Evolutionary conservation across 768 basidiomycete species (phyloP), one percentile per base, ranked within the genome.

Genomic region (Pulveroboletus frians): DNA sequence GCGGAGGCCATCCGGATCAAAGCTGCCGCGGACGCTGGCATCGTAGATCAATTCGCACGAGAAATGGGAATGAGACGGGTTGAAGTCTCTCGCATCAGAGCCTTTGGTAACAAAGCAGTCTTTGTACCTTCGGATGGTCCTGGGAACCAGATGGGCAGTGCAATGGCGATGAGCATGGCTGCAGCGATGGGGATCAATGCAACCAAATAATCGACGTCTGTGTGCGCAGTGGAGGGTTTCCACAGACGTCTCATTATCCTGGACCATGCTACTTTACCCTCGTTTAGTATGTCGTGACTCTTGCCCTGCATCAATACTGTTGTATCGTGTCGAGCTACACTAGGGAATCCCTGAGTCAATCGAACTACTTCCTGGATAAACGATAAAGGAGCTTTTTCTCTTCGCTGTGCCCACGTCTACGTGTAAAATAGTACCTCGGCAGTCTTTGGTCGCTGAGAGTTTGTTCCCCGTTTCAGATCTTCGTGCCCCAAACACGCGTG

Each of bases 51-150:
- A 43, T 90, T 84, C 59, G 87, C 88, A 1, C 76, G 81, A 37
- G 86, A 90, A 68, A 90, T 90, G 87, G 78, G 79, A 63, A 57
- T 86, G 45, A 71, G 82, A 32, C 73, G 87, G 36, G 69, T 82
- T 49, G 88, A 91, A 50, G 75, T 90, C 18, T 54, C 70, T 18
- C 75, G 80, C 45, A 72, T 89, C 23, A 62, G 67, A 39, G 85
- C 88, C 4, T 91, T 78, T 57, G 89, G 88, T 5, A 61, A 76
- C 45, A 84, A 73, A 71, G 78, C 85, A 0, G 64, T 88, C 15
- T 88, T 88, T 63, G 83, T 79, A 3, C 83, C 86, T n/a, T 69
- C 75, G 0, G 84, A 87, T 9, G 76, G 75, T 11, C 62, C 75
- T 15, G 83, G 80, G 5, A 68, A 70, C 17, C 78, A 79, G 49